phyloP scores from a whole-genome alignment of 1,139 yeast species.

The Nematodospora anomalae region DNA sequence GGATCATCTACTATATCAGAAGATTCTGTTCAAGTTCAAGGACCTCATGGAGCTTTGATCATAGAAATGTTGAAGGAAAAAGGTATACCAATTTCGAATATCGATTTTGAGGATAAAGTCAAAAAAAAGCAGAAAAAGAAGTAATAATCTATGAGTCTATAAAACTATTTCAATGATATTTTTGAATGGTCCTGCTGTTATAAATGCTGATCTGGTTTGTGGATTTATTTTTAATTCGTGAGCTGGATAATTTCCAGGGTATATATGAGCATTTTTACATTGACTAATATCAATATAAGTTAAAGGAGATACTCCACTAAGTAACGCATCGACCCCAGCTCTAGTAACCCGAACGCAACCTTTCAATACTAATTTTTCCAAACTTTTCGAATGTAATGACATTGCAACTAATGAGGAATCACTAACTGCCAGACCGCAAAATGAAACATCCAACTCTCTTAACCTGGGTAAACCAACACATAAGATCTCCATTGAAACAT shows the following conservation, averaged over 20 bases:
- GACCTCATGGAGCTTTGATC: conserved; percentile 74
- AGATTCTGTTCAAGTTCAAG: conserved; percentile 70
- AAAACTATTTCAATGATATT: conserved; percentile 57
- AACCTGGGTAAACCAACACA: conserved; percentile 63
- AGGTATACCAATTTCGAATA: conserved; percentile 71
- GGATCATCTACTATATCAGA: conserved; percentile 76
- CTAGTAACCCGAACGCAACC: conserved; percentile 77
- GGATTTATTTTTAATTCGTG: conserved; percentile 46
- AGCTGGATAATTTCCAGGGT: conserved; percentile 59
- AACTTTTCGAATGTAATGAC: conserved; percentile 46
- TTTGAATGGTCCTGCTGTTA: conserved; percentile 55
- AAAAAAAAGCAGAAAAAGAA: conserved; percentile 52
- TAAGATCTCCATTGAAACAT: conserved; percentile 63
- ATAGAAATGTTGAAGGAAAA: conserved; percentile 56
- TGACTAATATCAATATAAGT: conserved; percentile 61
- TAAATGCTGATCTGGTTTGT: conserved; percentile 55
- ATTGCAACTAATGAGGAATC: conserved; percentile 65
- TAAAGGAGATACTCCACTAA: conserved; percentile 57
- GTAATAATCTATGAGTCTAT: conserved; percentile 18
- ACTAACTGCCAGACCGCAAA: conserved; percentile 79
- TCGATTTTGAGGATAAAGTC: conserved; percentile 63
- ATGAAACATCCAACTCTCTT: conserved; percentile 56
- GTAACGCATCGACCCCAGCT: conserved; percentile 67
- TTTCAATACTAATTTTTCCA: conserved; percentile 52
- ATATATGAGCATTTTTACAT: conserved; percentile 60